These are phyloP conservation scores for Mortierella sp. DNA, from an alignment of 371 early-diverging fungal genomes.

Conservation along the genomic window DNA sequence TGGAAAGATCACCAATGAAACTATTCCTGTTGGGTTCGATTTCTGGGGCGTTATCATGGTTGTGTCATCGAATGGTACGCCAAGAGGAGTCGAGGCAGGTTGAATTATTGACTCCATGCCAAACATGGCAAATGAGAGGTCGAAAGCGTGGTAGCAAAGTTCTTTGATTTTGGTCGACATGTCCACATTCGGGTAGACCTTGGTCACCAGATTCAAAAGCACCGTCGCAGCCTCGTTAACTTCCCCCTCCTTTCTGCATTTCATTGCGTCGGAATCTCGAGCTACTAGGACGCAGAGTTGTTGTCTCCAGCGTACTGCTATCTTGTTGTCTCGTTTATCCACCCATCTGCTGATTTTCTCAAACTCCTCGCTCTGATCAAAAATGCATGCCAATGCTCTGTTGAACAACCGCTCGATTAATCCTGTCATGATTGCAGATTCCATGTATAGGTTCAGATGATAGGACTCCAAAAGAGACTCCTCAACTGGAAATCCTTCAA, in stretches of 20 bases:
- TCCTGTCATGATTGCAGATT: constrained; percentile 14
- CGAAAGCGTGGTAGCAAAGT: constrained; percentile 27
- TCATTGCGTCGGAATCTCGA: constrained; percentile 3
- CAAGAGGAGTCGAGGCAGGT: constrained; percentile 11
- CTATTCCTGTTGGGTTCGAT: constrained; percentile 25
- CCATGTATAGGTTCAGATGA: constrained; percentile 30
- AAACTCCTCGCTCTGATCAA: constrained; percentile 19
- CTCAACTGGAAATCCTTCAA: constrained; percentile 16
- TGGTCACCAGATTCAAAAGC: too few relatives aligned
- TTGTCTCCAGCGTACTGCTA: constrained; percentile 37
- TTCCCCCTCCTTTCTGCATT: constrained; percentile 3
- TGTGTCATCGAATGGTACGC: constrained; percentile 21
- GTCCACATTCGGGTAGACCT: constrained; percentile 14
- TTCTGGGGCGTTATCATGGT: constrained; percentile 22
- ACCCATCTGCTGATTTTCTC: too few relatives aligned
- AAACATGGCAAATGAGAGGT: constrained; percentile 36
- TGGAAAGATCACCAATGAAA: constrained; percentile 31
- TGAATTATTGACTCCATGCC: constrained; percentile 30
- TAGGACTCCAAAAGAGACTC: background rate
- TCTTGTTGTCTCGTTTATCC: constrained; percentile 4
- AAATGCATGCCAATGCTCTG: constrained; percentile 24
- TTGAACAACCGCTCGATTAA: too few relatives aligned
- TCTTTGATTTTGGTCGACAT: constrained; percentile 15
- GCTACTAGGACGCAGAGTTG: constrained; percentile 25
- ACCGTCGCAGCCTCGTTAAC: too few relatives aligned